These are phyloP conservation scores for Chlamydomonas incerta DNA, from an alignment of 139 green algal species.

Conservation along the genomic window DNA sequence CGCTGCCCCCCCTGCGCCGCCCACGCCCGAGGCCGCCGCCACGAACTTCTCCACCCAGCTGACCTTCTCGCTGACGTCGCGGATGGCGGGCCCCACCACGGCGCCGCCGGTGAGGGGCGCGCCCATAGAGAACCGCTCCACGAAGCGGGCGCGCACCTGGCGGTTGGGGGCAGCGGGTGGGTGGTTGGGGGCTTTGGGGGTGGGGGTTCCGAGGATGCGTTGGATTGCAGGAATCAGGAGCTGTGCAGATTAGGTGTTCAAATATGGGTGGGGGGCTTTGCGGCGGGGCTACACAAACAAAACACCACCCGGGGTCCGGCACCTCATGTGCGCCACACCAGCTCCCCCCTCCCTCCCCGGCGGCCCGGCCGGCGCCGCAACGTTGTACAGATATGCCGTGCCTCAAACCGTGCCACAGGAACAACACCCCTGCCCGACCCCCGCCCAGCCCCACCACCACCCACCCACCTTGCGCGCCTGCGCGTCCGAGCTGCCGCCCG, in stretches of 20 bases:
- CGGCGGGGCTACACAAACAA: too few relatives aligned
- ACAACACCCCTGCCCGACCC: too few relatives aligned
- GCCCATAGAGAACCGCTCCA: conserved; percentile 95
- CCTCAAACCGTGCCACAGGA: too few relatives aligned
- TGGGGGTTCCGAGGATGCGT: too few relatives aligned
- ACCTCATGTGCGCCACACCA: too few relatives aligned
- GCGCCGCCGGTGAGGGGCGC: conserved; percentile 82
- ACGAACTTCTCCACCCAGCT: conserved; percentile 95
- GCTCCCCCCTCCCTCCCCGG: too few relatives aligned
- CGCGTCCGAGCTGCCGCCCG: neutral
- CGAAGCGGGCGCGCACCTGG: conserved; percentile 83
- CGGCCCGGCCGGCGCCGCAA: too few relatives aligned
- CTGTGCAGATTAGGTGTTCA: too few relatives aligned
- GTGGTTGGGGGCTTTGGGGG: too few relatives aligned
- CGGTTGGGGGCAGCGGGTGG: neutral
- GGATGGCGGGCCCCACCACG: conserved; percentile 83
- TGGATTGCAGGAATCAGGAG: too few relatives aligned
- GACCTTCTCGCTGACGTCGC: conserved; percentile 80
- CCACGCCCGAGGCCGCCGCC: conserved; percentile 23
- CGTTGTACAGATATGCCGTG: too few relatives aligned
- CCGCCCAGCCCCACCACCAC: neutral
- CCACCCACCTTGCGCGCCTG: conserved; percentile 34
- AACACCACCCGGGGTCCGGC: too few relatives aligned
- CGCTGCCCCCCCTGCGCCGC: neutral
- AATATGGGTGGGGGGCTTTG: neutral